Conservation (phyloP, 1,284 basidiomycete genomes). For the Malassezia slooffiae region DNA sequence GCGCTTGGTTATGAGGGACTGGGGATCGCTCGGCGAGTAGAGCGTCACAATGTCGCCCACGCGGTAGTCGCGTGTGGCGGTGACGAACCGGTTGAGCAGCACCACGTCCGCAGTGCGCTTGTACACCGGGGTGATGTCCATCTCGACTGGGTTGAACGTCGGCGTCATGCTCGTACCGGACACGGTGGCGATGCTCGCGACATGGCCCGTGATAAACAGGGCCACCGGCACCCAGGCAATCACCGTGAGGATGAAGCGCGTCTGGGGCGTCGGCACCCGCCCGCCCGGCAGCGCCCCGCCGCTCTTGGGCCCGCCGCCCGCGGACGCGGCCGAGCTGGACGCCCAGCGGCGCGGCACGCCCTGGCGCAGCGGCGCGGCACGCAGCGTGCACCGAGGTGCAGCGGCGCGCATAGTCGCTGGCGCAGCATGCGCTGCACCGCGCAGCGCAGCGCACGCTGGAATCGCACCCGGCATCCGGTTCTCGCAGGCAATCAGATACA, state of each 20-base stretch:
- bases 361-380: too few species aligned
- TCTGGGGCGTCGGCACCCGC: too few species aligned
- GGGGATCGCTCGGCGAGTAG: conserved; percentile 49
- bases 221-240: conserved; percentile 51
- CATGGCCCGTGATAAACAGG: conserved; percentile 50
- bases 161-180: conserved; percentile 48
- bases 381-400: too few species aligned
- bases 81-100: conserved; percentile 49
- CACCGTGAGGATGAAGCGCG: conserved; percentile 3
- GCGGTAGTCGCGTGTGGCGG: conserved; percentile 37
- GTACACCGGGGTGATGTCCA: conserved; percentile 11
- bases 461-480: too few species aligned
- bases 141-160: conserved; percentile 11
- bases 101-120: conserved; percentile 50
- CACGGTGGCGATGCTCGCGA: conserved; percentile 49
- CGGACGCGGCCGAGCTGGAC: too few species aligned
- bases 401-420: too few species aligned
- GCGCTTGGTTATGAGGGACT: conserved; percentile 51
- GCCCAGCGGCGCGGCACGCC: too few species aligned
- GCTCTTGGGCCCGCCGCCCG: too few species aligned
- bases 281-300: too few species aligned
- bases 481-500: too few species aligned
- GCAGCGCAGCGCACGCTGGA: too few species aligned
- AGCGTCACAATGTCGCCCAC: conserved; percentile 52
- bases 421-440: too few species aligned